Evolutionary conservation across 495 filamentous ascomycete genomes (phyloP), one percentile per base, ranked within the genome.

Genomic region (Hyaloscypha finlandica): DNA sequence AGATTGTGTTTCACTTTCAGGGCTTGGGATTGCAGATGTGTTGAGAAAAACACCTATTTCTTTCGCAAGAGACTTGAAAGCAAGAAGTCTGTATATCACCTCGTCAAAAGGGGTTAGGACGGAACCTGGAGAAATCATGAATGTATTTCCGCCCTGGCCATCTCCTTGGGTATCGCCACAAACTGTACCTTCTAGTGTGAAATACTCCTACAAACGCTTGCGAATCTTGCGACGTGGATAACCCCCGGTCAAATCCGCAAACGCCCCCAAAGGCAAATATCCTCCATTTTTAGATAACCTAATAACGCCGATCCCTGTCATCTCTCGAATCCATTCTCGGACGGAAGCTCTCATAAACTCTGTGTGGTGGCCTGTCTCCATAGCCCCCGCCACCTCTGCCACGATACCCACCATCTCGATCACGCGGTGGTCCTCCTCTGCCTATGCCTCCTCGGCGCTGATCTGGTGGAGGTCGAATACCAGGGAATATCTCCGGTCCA

Each of bases 401-500:
- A 42, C 66, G 59, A 45, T 31, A 59, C 39, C 69, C 59, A 69
- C 74, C 70, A 35, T 35, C 56, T 9, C 4, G 31, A 33, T 42
- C 29, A 33, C 54, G 22, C 32, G 11, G 8, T n/a, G 65, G 33
- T 33, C 68, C 59, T 39, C 42, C 48, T 16, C 69, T 67, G 56
- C 32, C 42, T 35, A 2, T 2, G 25, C 52, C 29, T 35, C 61
- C 55, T 14, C 61, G 62, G 29, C 66, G 61, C 42, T 63, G 57
- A 6, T 66, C 66, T 48, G 60, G 67, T 33, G 84, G 84, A 20
- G 81, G 83, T 22, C 84, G 77, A 68, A 86, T 84, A 22, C 81
- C 82, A 39, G 81, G 70, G 70, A 87, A 85, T 69, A 87, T 86
- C 74, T 96, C 92, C 6, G 84, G 83, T 3, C 92, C 93, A 66